A percentile compares a stretch with the other conserved stretches of the same genome.
Evolutionary conservation across 2,329 filamentous ascomycete species (phyloP).

Genomic region (Lachnum nothofagi): DNA sequence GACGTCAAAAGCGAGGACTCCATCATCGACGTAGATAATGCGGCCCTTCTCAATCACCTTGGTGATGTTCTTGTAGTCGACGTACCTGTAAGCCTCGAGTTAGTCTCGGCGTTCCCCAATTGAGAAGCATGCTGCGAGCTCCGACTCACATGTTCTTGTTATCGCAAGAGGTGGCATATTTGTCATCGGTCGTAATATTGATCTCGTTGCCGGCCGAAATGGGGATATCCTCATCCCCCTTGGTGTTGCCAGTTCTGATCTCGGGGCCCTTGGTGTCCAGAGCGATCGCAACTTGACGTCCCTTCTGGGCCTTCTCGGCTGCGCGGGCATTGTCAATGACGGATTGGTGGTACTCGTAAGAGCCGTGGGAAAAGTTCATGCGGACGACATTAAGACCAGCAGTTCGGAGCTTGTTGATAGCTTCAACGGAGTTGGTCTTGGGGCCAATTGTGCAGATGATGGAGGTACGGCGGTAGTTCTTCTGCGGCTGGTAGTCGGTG

Average conservation of each 20-base stretch:
- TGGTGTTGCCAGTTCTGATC: constrained; percentile 77
- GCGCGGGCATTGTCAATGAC: constrained; percentile 93
- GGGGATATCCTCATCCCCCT: constrained; percentile 67
- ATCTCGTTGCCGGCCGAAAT: constrained; percentile 78
- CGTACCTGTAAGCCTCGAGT: constrained; percentile 57
- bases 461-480: constrained; percentile 91
- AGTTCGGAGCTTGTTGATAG: constrained; percentile 88
- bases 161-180: constrained; percentile 79
- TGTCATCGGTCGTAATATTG: constrained; percentile 95
- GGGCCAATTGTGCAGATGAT: constrained; percentile 99
- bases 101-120: constrained; percentile 3
- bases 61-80: constrained; percentile 99
- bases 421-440: constrained; percentile 97
- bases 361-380: constrained; percentile 98
- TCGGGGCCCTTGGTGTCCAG: constrained; percentile 80
- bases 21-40: constrained; percentile 96
- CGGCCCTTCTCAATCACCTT: constrained; percentile 90
- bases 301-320: constrained; percentile 71
- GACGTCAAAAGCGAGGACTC: constrained; percentile 94
- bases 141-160: constrained; percentile 82
- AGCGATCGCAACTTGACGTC: constrained; percentile 91
- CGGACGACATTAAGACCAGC: constrained; percentile 95
- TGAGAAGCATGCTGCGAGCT: not conserved
- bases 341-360: constrained; percentile 95
- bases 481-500: constrained; percentile 77